Conservation (phyloP, 225 moss, liverwort and hornwort species). For the Anthoceros angustus region DNA sequence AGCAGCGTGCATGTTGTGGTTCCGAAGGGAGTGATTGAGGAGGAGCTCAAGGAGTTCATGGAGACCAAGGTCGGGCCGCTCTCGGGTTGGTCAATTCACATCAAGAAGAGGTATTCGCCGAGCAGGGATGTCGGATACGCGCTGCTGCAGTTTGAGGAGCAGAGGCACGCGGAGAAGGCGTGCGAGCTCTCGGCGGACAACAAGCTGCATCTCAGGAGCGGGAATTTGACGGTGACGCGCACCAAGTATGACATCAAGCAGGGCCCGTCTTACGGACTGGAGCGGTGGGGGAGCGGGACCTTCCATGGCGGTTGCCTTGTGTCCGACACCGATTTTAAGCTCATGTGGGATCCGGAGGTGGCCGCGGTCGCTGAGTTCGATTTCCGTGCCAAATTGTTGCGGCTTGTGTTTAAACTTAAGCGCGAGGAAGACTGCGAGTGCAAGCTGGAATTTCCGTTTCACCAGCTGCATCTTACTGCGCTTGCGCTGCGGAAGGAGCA, state of each 20-base stretch:
- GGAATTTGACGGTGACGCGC: slow-evolving; percentile 24
- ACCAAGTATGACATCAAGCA: not conserved
- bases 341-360: slow-evolving; percentile 6
- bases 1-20: slow-evolving; percentile 1
- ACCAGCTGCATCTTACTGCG: slow-evolving; percentile 19
- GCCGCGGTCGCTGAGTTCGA: slow-evolving; percentile 22
- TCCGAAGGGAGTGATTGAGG: not conserved
- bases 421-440: slow-evolving; percentile 19
- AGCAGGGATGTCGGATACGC: not conserved
- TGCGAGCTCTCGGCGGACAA: slow-evolving; percentile 19
- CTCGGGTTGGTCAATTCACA: not conserved
- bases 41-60: not conserved
- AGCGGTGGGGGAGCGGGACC: not conserved
- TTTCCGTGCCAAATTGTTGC: slow-evolving; percentile 23
- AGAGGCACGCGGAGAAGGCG: slow-evolving; percentile 16
- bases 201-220: slow-evolving; percentile 7
- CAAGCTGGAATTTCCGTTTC: slow-evolving; percentile 56
- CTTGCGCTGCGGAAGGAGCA: slow-evolving; percentile 17
- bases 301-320: not conserved
- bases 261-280: not conserved
- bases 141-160: slow-evolving; percentile 4
- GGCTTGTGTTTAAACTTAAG: slow-evolving; percentile 15
- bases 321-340: not conserved
- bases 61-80: no score
- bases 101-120: not conserved